phyloP scores from a whole-genome alignment of 257 asterid species.

The Verbena officinalis region DNA sequence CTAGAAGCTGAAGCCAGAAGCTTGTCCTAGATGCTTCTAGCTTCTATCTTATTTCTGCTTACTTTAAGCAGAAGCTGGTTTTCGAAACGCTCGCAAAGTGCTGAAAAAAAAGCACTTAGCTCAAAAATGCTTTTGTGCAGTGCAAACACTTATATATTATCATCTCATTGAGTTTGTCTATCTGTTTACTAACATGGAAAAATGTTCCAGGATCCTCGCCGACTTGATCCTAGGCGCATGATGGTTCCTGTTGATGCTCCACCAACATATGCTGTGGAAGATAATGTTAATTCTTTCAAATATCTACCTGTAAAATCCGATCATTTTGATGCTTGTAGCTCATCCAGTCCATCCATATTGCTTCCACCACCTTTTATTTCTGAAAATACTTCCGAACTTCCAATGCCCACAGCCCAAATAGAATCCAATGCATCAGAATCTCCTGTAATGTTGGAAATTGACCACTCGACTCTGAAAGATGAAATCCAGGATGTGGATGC shows the following conservation, averaged over 20 bases:
- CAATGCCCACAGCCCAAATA: slow-evolving; percentile 49
- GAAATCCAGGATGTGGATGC: slow-evolving; percentile 50
- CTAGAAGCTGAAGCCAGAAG: no score
- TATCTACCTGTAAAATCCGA: slow-evolving; percentile 47
- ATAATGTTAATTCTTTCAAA: slow-evolving; percentile 47
- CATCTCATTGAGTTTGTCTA: slow-evolving; percentile 13
- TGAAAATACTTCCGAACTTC: slow-evolving; percentile 44
- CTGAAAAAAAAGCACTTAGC: no score
- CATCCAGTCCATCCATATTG: slow-evolving; percentile 36
- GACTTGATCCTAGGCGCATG: slow-evolving; percentile 88
- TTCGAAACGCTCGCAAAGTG: no score
- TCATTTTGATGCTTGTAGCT: slow-evolving; percentile 48
- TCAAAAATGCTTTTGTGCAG: no score
- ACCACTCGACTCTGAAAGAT: slow-evolving; percentile 36
- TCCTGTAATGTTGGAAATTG: slow-evolving; percentile 36
- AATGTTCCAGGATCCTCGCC: slow-evolving; percentile 91
- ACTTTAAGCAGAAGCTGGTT: no score
- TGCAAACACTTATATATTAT: slow-evolving; percentile 25
- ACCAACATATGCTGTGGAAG: slow-evolving; percentile 51
- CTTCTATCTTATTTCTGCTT: no score
- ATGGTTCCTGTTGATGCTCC: slow-evolving; percentile 58
- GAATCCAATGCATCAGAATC: slow-evolving; percentile 41
- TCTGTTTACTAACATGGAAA: slow-evolving; percentile 27
- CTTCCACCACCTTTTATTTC: slow-evolving; percentile 38
- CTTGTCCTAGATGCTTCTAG: no score